Evolutionary conservation across 805 yeast genomes (phyloP), one percentile per base, ranked within the genome.

Genomic region (Wickerhamiella vanderwaltii): DNA sequence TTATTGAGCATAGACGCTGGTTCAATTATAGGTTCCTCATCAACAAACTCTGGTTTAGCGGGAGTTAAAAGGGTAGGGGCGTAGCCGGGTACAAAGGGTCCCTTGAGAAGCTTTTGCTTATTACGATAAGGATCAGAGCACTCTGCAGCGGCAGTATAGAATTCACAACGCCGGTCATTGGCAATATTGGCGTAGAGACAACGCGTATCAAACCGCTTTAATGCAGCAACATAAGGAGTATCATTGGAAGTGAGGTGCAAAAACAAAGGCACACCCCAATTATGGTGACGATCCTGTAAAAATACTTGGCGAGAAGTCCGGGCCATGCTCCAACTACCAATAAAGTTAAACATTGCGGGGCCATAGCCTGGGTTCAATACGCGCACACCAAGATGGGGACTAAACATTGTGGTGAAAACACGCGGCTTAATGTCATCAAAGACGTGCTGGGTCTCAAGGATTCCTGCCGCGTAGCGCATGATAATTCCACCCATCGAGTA

Each of bases 401-500:
- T 58, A 59, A 78, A 69, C 61, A 85, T 73, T 1, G 79, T 68
- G 11, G 76, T 69, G 54, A 74, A 73, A 40, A 67, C 69, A 25
- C 76, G 62, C 2, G 88, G 84, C 29, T 62, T 65, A 11, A 82
- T 65, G 3, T 56, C 51, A 16, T 69, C 66, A 57, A 77, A 80
- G 45, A 66, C 64, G 4, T 69, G 69, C 49, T 69, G 67, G 26
- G 67, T 66, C 48, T 73, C 64, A 48, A 76, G 63, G 35, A 79
- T 66, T 1, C 96, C 96, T 35, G 86, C 67, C 19, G 85, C 77
- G 57, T 83, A 86, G 39, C 96, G 65, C 0, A 86, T 68, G 24
- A 88, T 74, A 26, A 87, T 61, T 0, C 97, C 97, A 17, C 97
- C 96, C 45, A 88, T 63, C 0, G 95, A 83, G 58, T 87, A 88